Evolutionary conservation across 495 filamentous ascomycete genomes (phyloP), one percentile per base, ranked within the genome.

Genomic region (Podospora didyma): DNA sequence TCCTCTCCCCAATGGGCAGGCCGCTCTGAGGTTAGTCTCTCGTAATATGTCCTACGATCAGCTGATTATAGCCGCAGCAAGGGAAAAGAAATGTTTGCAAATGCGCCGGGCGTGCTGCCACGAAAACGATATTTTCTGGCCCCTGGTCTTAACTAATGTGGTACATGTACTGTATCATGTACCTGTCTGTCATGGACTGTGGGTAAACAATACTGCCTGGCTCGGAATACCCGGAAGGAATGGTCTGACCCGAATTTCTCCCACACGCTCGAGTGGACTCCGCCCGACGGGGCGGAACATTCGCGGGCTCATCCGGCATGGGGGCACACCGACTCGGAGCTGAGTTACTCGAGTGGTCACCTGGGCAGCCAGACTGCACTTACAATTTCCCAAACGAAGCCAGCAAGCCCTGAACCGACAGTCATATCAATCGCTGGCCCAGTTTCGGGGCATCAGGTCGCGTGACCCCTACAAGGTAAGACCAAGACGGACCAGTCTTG

Each of bases 21-120:
- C 45, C 20, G 17, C 28, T 17, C 21, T 23, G 20, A 20, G 42
- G 42, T 53, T 58, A 21, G 31, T 58, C 31, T 58, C 44, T 58
- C 56, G 56, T 53, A 58, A 58, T 58, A 21, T 53, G 37, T 51
- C 20, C 24, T 44, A 46, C 35, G 37, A 41, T 55, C 44, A 39
- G 44, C 23, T 45, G 42, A 46, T n/a, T 21, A 26, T 56, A 46
- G 39, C 34, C 16, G 17, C 21, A 22, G 26, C 22, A 26, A 47
- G n/a, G n/a, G 39, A 42, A 19, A 42, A 14, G 17, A 46, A 46
- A 46, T 6, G 4, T 42, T 17, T 42, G 39, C 39, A 47, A 47
- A 7, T 31, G 10, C 17, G 23, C 16, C 21, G 17, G 47, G 21
- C 42, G 23, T 42, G 53, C 17, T 37, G 28, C 14, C 28, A 55